Evolutionary conservation across 805 yeast genomes (phyloP), one percentile per base, ranked within the genome.

Genomic region (Dipodascus geniculatus): DNA sequence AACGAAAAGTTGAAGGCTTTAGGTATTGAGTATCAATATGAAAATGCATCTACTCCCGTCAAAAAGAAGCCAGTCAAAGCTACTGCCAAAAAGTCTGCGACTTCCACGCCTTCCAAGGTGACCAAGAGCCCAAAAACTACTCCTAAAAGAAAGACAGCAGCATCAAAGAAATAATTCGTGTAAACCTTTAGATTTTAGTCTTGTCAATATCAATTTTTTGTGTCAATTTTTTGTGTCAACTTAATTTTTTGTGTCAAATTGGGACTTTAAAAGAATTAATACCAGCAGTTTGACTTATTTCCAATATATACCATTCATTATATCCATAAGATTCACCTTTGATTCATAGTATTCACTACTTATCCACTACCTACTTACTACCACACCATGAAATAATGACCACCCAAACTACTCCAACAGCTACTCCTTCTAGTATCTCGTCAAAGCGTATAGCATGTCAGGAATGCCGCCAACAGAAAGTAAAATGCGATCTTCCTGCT

Each of bases 381-480:
- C n/a, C n/a, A n/a, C n/a, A 28, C 11, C 33, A 28, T 28, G 33
- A 11, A 28, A 28, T 6, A 6, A 28, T 28, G 33, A 28, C 33
- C 6, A 28, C 6, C 33, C 33, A 28, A 6, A 38, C 44, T 38
- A 17, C 44, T n/a, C 17, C 44, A 38, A 38, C 44, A 38, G 6
- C 44, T 14, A 11, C 44, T n/a, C 11, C 44, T 38, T 6, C 44
- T 17, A 17, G 8, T 6, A 14, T 6, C 4, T 3, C 20, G 17
- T 38, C 44, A 17, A 83, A 82, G 65, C 75, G 81, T 53, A 80
- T 89, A 65, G 98, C 98, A 0, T 93, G 99, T 72, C 88, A 87
- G 1, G 96, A 91, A 63, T 93, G 99, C 65, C 79, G 98, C 11
- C 98, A 93, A 68, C 99, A 91, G 66, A 93, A 93, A 69, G 74